Evolutionary conservation across 257 asterid genomes (phyloP), one percentile per base, ranked within the genome.

Genomic region (Salvia miltiorrhiza): DNA sequence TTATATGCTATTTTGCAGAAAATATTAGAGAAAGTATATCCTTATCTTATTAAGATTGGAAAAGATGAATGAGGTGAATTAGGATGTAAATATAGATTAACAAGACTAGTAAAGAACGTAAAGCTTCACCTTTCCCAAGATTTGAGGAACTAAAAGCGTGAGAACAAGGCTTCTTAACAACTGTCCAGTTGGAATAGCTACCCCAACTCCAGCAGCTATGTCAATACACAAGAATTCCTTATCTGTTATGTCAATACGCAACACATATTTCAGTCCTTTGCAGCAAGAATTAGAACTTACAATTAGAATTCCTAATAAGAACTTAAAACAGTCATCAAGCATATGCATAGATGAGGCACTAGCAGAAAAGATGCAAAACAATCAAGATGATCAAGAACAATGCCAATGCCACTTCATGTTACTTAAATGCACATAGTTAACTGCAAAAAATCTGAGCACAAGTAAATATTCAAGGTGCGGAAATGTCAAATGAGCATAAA

Each of bases 181-280:
- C 68, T 72, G 83, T 71, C 80, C 87, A 19, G 94, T 57, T 17
- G 96, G 94, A 73, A 93, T 80, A 30, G 96, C 80, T 76, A 90
- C 88, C 26, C 98, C 98, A 5, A 88, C 92, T 61, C 96, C 97
- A 54, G 88, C 70, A 72, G 89, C 97, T 28, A 90, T 76, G 77
- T n/a, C n/a, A 90, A 80, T 80, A 94, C 81, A 81, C 84, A 88
- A 40, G 98, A 96, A n/a, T n/a, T n/a, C n/a, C n/a, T n/a, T 74
- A 93, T 77, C 98, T 92, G 83, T 66, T 21, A 50, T 62, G n/a
- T n/a, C n/a, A n/a, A n/a, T n/a, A n/a, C n/a, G 72, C 41, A 74
- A 60, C 71, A 62, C 26, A 43, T 56, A 59, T 59, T 33, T 54
- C 57, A 45, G 33, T 44, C 50, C n/a, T n/a, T 55, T 20, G 53